Conservation (phyloP, 371 early-diverging fungal genomes). For the Lichtheimia corymbifera region DNA sequence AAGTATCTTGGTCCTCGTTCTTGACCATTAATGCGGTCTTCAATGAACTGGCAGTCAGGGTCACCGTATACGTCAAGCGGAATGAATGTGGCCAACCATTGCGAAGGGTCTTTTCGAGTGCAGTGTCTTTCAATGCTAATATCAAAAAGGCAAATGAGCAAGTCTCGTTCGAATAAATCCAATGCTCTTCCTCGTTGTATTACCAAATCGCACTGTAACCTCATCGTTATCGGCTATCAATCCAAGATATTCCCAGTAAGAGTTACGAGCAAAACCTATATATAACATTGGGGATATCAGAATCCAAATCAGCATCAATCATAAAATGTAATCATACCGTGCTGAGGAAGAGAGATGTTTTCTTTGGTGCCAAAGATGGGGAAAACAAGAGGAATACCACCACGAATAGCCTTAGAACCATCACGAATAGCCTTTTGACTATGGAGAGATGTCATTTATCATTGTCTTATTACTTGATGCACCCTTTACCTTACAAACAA, state of each 20-base stretch:
- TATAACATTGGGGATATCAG: neutral
- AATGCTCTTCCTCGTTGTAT: slow-evolving; percentile 5
- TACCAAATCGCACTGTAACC: slow-evolving; percentile 69
- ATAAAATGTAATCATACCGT: slow-evolving; percentile 33
- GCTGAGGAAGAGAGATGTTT: slow-evolving; percentile 66
- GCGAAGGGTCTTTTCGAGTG: slow-evolving; percentile 57
- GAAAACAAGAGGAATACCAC: slow-evolving; percentile 83
- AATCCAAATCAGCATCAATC: slow-evolving; percentile 2
- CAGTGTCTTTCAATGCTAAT: slow-evolving; percentile 60
- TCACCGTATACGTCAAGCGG: slow-evolving; percentile 77
- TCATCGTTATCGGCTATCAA: slow-evolving; percentile 58
- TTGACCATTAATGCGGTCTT: slow-evolving; percentile 66
- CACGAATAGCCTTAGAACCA: slow-evolving; percentile 86
- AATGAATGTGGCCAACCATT: slow-evolving; percentile 76
- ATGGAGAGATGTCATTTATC: neutral
- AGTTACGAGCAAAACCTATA: slow-evolving; percentile 85
- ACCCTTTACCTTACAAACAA: slow-evolving; percentile 72
- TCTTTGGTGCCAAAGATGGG: slow-evolving; percentile 77
- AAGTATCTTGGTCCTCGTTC: slow-evolving; percentile 71
- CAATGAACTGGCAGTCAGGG: slow-evolving; percentile 68
- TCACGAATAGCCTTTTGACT: slow-evolving; percentile 72
- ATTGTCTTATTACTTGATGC: neutral
- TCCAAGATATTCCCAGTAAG: slow-evolving; percentile 67
- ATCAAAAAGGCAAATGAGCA: neutral
- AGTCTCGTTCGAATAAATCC: neutral